phyloP scores from a whole-genome alignment of 805 yeast species.

The Ogataea parapolymorpha region DNA sequence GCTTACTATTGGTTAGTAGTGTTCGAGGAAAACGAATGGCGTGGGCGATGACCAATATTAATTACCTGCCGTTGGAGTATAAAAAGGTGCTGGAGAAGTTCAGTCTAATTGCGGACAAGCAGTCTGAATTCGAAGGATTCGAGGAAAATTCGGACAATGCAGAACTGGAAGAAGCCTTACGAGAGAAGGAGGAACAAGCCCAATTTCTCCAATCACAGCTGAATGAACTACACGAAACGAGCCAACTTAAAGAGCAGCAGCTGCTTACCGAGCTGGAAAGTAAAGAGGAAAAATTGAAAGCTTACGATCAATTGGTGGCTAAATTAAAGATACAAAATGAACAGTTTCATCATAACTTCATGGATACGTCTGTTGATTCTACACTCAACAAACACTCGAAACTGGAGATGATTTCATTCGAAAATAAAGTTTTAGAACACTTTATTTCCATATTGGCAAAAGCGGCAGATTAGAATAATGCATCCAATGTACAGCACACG shows the following conservation, averaged over 20 bases:
- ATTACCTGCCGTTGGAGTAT: conserved; percentile 20
- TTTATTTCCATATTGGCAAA: conserved; percentile 16
- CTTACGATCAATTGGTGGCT: conserved; percentile 9
- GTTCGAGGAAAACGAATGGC: conserved; percentile 27
- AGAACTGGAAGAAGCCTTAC: conserved; percentile 8
- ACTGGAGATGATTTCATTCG: conserved; percentile 18
- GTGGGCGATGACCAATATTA: conserved; percentile 29
- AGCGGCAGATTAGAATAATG: conserved; percentile 36
- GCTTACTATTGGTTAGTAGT: conserved; percentile 23
- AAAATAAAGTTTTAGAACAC: conserved; percentile 14
- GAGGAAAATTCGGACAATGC: conserved; percentile 12
- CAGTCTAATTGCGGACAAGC: conserved; percentile 21
- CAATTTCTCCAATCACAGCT: conserved; percentile 6
- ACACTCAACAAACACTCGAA: conserved; percentile 19
- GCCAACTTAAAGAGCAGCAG: conserved; percentile 7
- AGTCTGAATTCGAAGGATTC: conserved; percentile 11
- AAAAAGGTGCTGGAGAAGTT: conserved; percentile 21
- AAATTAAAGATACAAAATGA: conserved; percentile 11
- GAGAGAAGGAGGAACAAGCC: conserved; percentile 11
- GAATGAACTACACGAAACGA: conserved; percentile 7
- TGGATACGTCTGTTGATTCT: conserved; percentile 19
- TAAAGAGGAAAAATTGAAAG: conserved; percentile 8
- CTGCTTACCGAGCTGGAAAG: conserved; percentile 4
- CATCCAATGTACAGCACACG: conserved; percentile 53
- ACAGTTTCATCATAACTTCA: conserved; percentile 10